phyloP scores from a whole-genome alignment of 371 early-diverging fungal genomes.

The Mucor plumbeus region DNA sequence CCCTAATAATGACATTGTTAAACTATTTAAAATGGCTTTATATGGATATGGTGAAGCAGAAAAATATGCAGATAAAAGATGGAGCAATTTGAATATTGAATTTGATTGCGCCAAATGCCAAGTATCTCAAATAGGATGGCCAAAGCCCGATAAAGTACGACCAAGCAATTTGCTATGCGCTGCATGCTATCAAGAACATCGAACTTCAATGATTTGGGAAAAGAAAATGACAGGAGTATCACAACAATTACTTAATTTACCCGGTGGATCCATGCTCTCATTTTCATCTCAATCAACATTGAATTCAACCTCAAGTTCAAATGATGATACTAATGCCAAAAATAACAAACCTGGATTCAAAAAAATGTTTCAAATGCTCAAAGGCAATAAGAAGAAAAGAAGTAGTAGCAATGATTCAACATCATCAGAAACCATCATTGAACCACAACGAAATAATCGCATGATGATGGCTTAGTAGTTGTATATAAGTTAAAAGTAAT shows the following conservation, averaged over 20 bases:
- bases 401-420: constrained; percentile 7
- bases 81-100: constrained; percentile 30
- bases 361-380: constrained; percentile 26
- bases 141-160: constrained; percentile 47
- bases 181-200: constrained; percentile 40
- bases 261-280: constrained; percentile 22
- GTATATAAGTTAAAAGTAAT: not conserved
- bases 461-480: constrained; percentile 8
- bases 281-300: constrained; percentile 20
- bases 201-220: constrained; percentile 46
- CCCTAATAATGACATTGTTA: constrained; percentile 28
- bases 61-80: constrained; percentile 32
- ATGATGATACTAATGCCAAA: not conserved
- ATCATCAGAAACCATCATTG: not conserved
- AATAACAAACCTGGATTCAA: constrained; percentile 26
- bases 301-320: constrained; percentile 7
- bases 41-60: constrained; percentile 41
- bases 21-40: constrained; percentile 35
- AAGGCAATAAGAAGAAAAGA: constrained; percentile 14
- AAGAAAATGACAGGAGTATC: constrained; percentile 39
- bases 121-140: constrained; percentile 32
- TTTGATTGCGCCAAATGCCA: constrained; percentile 44
- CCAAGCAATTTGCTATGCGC: constrained; percentile 38
- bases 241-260: constrained; percentile 24
- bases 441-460: not conserved